phyloP scores from a whole-genome alignment of 306 rosid genomes.

The Acmispon strigosus region DNA sequence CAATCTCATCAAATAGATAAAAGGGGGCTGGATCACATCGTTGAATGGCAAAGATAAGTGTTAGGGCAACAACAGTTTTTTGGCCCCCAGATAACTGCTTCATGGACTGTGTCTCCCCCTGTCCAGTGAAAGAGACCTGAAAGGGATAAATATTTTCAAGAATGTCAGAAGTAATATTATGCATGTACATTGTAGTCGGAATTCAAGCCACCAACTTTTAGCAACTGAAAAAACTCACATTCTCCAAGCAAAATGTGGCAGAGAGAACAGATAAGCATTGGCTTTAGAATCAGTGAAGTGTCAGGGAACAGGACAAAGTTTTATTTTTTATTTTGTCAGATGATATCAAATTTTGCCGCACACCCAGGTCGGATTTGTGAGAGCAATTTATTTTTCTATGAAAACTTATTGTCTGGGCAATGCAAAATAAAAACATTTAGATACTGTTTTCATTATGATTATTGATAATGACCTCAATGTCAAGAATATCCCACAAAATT shows the following conservation, averaged over 20 bases:
- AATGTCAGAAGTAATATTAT: conserved; percentile 8
- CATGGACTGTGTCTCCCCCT: conserved; percentile 98
- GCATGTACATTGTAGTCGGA: neutral
- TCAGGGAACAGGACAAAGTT: neutral
- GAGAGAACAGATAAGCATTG: neutral
- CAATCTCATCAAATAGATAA: conserved; percentile 96
- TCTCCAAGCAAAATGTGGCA: conserved; percentile 1
- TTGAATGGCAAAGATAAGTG: conserved; percentile 96
- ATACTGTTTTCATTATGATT: too few relatives aligned
- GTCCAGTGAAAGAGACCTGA: conserved; percentile 97
- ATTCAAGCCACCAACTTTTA: neutral
- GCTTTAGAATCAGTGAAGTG: conserved; percentile 9
- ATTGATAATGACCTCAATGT: too few relatives aligned
- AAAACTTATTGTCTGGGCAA: too few relatives aligned
- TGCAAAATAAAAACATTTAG: too few relatives aligned
- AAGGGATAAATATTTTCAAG: conserved; percentile 16
- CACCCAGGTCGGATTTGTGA: too few relatives aligned
- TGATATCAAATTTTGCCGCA: neutral
- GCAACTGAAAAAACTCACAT: conserved; percentile 8
- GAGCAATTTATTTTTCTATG: too few relatives aligned
- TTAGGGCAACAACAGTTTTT: conserved; percentile 96
- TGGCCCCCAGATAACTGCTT: conserved; percentile 98
- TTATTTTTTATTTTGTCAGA: neutral
- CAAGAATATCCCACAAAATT: too few relatives aligned
- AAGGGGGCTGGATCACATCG: conserved; percentile 99